Evolutionary conservation across 768 basidiomycete species (phyloP).

Genomic region (Chiua virens): DNA sequence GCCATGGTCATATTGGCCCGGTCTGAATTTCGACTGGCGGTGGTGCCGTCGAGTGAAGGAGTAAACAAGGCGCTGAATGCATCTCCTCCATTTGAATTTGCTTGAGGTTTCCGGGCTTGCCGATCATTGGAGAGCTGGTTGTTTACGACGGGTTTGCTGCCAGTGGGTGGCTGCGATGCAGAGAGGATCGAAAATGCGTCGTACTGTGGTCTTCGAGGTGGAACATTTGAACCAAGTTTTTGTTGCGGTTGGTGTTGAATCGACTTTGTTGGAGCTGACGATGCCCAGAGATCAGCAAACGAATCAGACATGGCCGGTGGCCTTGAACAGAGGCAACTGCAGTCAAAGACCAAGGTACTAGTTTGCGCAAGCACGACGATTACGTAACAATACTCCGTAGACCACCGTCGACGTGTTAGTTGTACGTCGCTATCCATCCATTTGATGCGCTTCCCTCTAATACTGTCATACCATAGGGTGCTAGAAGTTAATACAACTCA

Average conservation of each 20-base stretch:
- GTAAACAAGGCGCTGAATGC: slow-evolving; percentile 75
- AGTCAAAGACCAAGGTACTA: too few relatives aligned
- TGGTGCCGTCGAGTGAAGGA: slow-evolving; percentile 32
- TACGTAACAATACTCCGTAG: too few relatives aligned
- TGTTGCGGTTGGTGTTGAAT: slow-evolving; percentile 38
- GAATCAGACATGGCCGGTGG: slow-evolving; percentile 45
- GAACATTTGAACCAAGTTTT: slow-evolving; percentile 41
- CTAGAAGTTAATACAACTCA: too few relatives aligned
- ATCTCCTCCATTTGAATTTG: slow-evolving; percentile 44
- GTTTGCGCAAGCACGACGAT: too few relatives aligned
- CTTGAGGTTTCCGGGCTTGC: slow-evolving; percentile 12
- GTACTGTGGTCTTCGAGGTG: slow-evolving; percentile 41
- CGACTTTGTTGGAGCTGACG: slow-evolving; percentile 57
- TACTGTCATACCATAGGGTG: too few relatives aligned
- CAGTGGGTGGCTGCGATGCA: slow-evolving; percentile 32
- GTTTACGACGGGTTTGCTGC: slow-evolving; percentile 15
- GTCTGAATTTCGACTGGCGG: slow-evolving; percentile 21
- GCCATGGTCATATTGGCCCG: slow-evolving; percentile 62
- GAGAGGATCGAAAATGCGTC: slow-evolving; percentile 60
- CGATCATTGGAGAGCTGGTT: slow-evolving; percentile 19
- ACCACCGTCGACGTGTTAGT: too few relatives aligned
- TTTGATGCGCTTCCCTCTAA: too few relatives aligned
- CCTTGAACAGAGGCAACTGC: background rate
- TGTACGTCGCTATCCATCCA: too few relatives aligned
- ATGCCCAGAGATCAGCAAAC: slow-evolving; percentile 76